Base-by-base conservation (phyloP, 2,329 filamentous ascomycete genomes). In the Hypoxylon rubiginosum region DNA sequence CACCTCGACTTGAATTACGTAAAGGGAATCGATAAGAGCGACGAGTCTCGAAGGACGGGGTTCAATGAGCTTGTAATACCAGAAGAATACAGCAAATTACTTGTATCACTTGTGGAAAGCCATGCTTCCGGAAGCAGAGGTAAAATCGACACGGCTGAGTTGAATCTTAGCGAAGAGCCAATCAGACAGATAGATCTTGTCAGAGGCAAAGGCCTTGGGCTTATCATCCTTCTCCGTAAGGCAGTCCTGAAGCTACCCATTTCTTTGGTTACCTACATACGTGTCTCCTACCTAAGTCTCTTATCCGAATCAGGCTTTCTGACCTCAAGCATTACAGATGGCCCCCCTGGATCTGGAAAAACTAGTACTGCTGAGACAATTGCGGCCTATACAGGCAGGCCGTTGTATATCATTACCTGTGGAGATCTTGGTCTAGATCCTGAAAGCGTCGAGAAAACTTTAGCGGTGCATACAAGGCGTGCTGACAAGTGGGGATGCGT, bases 351-450 rank as follows among this genome's bases (percentile, higher is more conserved):
- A 7, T 24, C 41, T 21, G 54, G 54, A 8, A 57, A 57, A 17
- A 57, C 54, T 17, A 57, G 54, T n/a, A 57, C 54, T 4, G 54
- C 54, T 10, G 54, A 57, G 54, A 57, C 54, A 4, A 34, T 57
- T 21, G 54, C 54, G 19, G 54, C 54, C 4, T 57, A 57, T 39
- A 57, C 54, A 13, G 41, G 54, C 1, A 32, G 54, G 17, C 43
- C 54, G 2, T 30, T 57, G 26, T 57, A 57, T 15, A 17, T 41
- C 8, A 30, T 57, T 41, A 57, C 54, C 9, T 57, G 54, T n/a
- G 62, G 65, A 19, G 64, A 67, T 11, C 52, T 67, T 3, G 58
- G 64, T 2, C 57, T 67, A 24, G 57, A 52, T 1, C 59, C 64
- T 7, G 21, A 64, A 26, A 46, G 21, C 2, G 59, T 67, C 5